Evolutionary conservation across 164 flowering plant genomes (phyloP), one percentile per base, ranked within the genome.

Genomic region (Houttuynia cordata): DNA sequence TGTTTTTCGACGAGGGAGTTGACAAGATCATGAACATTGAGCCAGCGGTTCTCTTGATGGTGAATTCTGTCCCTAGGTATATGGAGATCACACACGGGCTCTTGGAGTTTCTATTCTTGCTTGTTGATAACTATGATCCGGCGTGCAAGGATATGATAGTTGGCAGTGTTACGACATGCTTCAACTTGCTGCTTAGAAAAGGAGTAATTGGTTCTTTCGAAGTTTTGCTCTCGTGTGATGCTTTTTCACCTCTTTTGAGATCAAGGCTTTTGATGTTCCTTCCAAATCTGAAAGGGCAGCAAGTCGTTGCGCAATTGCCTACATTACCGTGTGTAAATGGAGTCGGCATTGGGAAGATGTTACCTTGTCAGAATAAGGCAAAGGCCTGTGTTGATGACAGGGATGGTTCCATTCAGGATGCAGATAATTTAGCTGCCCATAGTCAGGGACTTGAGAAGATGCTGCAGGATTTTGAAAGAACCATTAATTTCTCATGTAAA

Each of bases 21-120:
- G 96, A 93, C 54, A 84, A 82, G 64, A 65, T 87, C 39, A 87
- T 93, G 96, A 90, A 87, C 64, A 77, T 90, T 53, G 98, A 93
- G 74, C 97, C 97, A 30, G 96, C 85, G 15, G 73, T 90, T 61
- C 64, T 90, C 24, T 69, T 93, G 74, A 84, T 90, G 86, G 83
- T 87, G 50, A 70, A 80, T 63, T 87, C 96, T 24, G 67, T 93
- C 22, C 88, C 88, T 0, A 64, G 65, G 54, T 85, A 93, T 61
- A 66, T 82, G 52, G 88, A 85, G 58, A 75, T 88, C 34, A 88
- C 97, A 24, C 75, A 77, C 56, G 64, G 74, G 50, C 88, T 93
- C 65, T 80, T 93, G 41, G 94, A 86, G 50, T 90, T 87, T 68
- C 69, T 93, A 69, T 69, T 90, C 22, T 74, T 76, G 37, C 80